phyloP scores from a whole-genome alignment of 208 protist genomes.

The Lotmaria passim region DNA sequence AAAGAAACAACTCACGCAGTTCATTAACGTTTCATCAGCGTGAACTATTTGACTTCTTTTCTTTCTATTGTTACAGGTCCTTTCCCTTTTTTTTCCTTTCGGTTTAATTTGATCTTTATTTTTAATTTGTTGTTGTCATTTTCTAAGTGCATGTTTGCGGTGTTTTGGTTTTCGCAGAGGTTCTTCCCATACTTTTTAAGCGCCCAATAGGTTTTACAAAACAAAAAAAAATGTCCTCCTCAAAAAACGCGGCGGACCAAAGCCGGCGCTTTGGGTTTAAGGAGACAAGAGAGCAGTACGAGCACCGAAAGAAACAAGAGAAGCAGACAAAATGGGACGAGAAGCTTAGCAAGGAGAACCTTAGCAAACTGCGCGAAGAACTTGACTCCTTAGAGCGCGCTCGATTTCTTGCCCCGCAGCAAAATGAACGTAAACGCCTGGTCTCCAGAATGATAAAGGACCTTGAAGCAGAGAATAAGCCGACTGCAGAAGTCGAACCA shows the following conservation, averaged over 20 bases:
- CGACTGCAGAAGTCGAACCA: background rate
- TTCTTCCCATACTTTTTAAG: no score
- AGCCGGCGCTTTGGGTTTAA: slow-evolving; percentile 61
- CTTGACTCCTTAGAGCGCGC: slow-evolving; percentile 57
- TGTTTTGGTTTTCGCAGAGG: no score
- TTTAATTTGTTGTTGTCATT: no score
- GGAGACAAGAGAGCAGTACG: slow-evolving; percentile 49
- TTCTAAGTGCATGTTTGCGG: no score
- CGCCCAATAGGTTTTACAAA: background rate
- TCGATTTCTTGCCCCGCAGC: slow-evolving; percentile 67
- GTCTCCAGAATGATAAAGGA: slow-evolving; percentile 60
- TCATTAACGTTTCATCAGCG: no score
- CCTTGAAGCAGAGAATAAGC: slow-evolving; percentile 23
- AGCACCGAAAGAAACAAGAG: slow-evolving; percentile 45
- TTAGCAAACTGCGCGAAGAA: slow-evolving; percentile 57
- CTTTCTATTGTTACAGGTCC: no score
- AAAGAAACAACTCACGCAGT: no score
- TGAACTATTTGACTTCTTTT: no score
- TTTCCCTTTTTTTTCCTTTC: no score
- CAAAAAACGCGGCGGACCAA: slow-evolving; percentile 25
- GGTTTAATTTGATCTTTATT: no score
- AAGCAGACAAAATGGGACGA: slow-evolving; percentile 61
- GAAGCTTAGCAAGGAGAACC: slow-evolving; percentile 52
- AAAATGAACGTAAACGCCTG: slow-evolving; percentile 71
- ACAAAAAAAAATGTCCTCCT: slow-evolving; percentile 5